Conservation (phyloP, 805 yeast species). For the Kodamaea lidongshanica region DNA sequence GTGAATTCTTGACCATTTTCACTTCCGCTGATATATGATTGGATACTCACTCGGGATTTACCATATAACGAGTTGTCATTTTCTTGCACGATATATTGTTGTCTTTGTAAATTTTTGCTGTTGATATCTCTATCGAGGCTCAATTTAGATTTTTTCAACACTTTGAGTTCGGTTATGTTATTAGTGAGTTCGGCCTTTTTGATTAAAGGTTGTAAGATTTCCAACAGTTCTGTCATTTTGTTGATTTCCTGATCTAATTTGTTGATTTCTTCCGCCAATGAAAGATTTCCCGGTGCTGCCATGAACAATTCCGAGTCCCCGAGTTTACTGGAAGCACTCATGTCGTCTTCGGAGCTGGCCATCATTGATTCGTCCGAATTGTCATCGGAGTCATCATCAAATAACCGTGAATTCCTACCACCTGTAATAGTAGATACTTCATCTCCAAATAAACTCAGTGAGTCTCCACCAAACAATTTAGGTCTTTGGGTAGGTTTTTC, state of each 20-base stretch:
- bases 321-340: constrained; percentile 4
- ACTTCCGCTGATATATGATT: constrained; percentile 49
- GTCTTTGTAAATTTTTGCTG: constrained; percentile 65
- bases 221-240: constrained; percentile 53
- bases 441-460: constrained; percentile 27
- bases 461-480: too few relatives aligned
- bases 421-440: not conserved
- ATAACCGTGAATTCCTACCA: constrained; percentile 22
- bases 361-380: constrained; percentile 24
- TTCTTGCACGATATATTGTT: constrained; percentile 78
- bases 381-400: constrained; percentile 32
- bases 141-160: constrained; percentile 59
- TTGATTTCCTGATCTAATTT: constrained; percentile 53
- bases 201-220: constrained; percentile 60
- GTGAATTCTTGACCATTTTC: constrained; percentile 56
- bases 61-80: constrained; percentile 72
- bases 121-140: constrained; percentile 69
- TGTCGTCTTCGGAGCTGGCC: constrained; percentile 8
- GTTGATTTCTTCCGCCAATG: constrained; percentile 60
- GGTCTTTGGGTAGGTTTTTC: constrained; percentile 2
- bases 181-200: constrained; percentile 82
- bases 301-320: constrained; percentile 34
- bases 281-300: constrained; percentile 66
- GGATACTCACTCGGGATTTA: constrained; percentile 50
- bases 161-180: constrained; percentile 59